Conservation (phyloP, 2,329 filamentous ascomycete genomes). For the Aspergillus sp. region DNA sequence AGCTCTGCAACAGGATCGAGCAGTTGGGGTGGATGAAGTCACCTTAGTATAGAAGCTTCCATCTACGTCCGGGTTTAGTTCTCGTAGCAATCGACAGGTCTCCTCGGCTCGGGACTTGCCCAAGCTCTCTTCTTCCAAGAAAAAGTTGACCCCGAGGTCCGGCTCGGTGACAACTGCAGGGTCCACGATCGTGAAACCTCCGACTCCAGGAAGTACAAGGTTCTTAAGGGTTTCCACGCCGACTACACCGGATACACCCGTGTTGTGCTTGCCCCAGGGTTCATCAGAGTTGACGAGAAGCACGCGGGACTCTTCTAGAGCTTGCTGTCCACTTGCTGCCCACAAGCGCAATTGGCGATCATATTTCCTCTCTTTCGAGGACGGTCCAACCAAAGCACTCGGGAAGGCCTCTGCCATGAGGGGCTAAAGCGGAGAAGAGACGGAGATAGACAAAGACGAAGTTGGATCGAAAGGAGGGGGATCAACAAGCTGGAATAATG, state of each 20-base stretch:
- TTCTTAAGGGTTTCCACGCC: conserved; percentile 95
- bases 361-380: conserved; percentile 74
- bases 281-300: conserved; percentile 75
- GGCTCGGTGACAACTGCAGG: conserved; percentile 72
- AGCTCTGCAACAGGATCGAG: conserved; percentile 7
- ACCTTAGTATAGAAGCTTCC: conserved; percentile 68
- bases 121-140: conserved; percentile 76
- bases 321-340: conserved; percentile 88
- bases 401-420: conserved; percentile 42
- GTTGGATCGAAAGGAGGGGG: background rate
- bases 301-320: conserved; percentile 88
- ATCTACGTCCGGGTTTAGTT: conserved; percentile 89
- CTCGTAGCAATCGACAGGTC: conserved; percentile 73
- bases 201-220: conserved; percentile 89
- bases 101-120: conserved; percentile 78
- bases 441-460: background rate
- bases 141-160: conserved; percentile 96
- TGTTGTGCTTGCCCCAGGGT: conserved; percentile 36
- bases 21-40: conserved; percentile 10
- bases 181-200: conserved; percentile 88
- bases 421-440: conserved; percentile 2
- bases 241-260: conserved; percentile 71
- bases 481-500: background rate
- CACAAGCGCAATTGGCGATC: conserved; percentile 93
- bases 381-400: conserved; percentile 48